Percentiles rank a stretch among this genome's conserved stretches.
Evolutionary conservation across 106 monocot genomes (phyloP).

Genomic region (Hemerocallis citrina): DNA sequence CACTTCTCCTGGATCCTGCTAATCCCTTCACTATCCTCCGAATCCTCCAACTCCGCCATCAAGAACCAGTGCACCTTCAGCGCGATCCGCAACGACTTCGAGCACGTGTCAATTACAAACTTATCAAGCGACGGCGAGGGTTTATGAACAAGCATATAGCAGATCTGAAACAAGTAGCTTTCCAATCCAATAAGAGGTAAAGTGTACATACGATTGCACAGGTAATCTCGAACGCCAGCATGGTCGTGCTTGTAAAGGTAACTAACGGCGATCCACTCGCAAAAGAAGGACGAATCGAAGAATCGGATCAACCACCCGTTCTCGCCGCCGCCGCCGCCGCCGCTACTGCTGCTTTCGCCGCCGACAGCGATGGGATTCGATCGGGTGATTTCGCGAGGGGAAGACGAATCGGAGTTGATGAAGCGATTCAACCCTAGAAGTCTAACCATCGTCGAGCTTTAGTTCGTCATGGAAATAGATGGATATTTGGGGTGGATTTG

Average conservation of each 20-base stretch:
- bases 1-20: constrained; percentile 92
- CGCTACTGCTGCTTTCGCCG: constrained; percentile 7
- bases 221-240: constrained; percentile 89
- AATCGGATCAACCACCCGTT: constrained; percentile 95
- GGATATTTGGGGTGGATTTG: background rate
- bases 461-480: constrained; percentile 21
- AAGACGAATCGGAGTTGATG: constrained; percentile 43
- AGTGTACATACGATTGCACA: constrained; percentile 98
- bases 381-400: constrained; percentile 74
- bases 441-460: constrained; percentile 78
- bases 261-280: constrained; percentile 99
- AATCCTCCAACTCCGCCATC: constrained; percentile 92
- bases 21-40: constrained; percentile 72
- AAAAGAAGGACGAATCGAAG: constrained; percentile 99
- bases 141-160: constrained; percentile 97
- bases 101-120: constrained; percentile 90
- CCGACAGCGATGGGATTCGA: constrained; percentile 23
- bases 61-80: constrained; percentile 98
- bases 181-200: constrained; percentile 80
- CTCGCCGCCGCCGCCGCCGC: constrained; percentile 65
- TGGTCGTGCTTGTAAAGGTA: constrained; percentile 99
- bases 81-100: constrained; percentile 85
- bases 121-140: constrained; percentile 94
- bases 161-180: constrained; percentile 94
- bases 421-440: constrained; percentile 64